phyloP scores from a whole-genome alignment of 129 eudicot genomes.

The Oenanthe sinensis region DNA sequence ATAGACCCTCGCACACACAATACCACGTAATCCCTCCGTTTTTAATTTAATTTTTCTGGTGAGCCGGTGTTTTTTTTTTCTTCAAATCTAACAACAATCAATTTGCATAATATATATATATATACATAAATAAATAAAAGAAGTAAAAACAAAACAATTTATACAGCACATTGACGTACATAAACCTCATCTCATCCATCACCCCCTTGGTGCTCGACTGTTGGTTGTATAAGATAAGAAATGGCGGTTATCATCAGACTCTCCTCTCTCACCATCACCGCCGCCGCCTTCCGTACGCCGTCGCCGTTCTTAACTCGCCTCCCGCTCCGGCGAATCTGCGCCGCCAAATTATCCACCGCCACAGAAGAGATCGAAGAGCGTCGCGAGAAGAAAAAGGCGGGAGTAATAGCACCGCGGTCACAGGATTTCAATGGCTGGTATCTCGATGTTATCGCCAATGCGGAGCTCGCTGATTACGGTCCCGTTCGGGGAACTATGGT shows the following conservation, averaged over 20 bases:
- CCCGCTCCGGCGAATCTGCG: slow-evolving; percentile 20
- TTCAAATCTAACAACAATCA: no score
- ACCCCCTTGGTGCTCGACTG: not conserved
- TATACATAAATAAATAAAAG: no score
- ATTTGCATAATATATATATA: no score
- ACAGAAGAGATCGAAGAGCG: slow-evolving; percentile 15
- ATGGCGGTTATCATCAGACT: slow-evolving; percentile 2
- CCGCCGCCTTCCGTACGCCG: not conserved
- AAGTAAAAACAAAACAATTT: no score
- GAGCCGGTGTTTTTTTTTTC: no score
- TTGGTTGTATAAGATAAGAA: not conserved
- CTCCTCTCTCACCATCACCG: not conserved
- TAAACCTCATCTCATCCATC: not conserved
- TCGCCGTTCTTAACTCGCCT: not conserved
- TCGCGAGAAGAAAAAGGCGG: slow-evolving; percentile 25
- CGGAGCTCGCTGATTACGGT: slow-evolving; percentile 96
- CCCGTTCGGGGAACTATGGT: slow-evolving; percentile 99
- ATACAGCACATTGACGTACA: no score
- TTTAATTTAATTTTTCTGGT: no score
- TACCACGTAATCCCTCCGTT: no score
- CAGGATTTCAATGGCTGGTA: slow-evolving; percentile 97
- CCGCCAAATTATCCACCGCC: slow-evolving; percentile 33
- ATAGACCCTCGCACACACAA: no score
- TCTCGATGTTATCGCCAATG: slow-evolving; percentile 72
- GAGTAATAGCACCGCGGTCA: slow-evolving; percentile 67